A percentile compares a stretch with the other conserved stretches of the same genome.
phyloP scores from a whole-genome alignment of 768 basidiomycete species.

The Boletus rubroflammeus region DNA sequence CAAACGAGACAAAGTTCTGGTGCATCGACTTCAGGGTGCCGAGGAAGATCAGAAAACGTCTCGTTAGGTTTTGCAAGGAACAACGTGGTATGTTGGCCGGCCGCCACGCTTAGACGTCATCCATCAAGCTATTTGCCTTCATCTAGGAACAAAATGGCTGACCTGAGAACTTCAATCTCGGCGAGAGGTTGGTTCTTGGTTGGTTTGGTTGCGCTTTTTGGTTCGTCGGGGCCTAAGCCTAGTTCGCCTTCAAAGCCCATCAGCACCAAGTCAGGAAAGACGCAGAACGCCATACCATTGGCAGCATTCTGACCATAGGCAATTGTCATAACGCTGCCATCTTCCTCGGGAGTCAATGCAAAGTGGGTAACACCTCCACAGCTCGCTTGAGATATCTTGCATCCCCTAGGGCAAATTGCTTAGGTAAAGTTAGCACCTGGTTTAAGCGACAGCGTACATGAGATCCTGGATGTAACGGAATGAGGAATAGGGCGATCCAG shows the following conservation, averaged over 20 bases:
- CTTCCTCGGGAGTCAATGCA: slow-evolving; percentile 71
- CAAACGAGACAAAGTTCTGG: slow-evolving; percentile 73
- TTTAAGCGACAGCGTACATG: slow-evolving; percentile 45
- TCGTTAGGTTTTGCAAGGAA: slow-evolving; percentile 77
- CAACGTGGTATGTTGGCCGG: slow-evolving; percentile 82
- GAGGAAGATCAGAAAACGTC: slow-evolving; percentile 70
- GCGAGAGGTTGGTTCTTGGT: slow-evolving; percentile 62
- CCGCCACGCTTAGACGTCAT: slow-evolving; percentile 56
- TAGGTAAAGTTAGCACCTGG: neutral
- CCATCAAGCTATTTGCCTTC: neutral
- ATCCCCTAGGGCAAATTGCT: slow-evolving; percentile 49
- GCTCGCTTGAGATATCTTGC: slow-evolving; percentile 63
- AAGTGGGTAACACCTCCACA: slow-evolving; percentile 92
- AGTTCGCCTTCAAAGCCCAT: slow-evolving; percentile 57
- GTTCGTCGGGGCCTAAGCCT: slow-evolving; percentile 73
- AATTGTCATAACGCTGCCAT: slow-evolving; percentile 75
- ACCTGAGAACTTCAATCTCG: slow-evolving; percentile 71
- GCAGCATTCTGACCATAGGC: slow-evolving; percentile 84
- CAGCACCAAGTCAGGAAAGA: neutral
- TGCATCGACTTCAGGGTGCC: slow-evolving; percentile 76
- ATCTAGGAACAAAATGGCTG: slow-evolving; percentile 43
- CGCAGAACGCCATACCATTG: slow-evolving; percentile 48
- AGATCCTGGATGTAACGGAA: slow-evolving; percentile 88
- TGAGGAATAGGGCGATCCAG: slow-evolving; percentile 81
- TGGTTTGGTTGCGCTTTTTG: slow-evolving; percentile 86